A percentile compares a stretch with the other conserved stretches of the same genome.
Evolutionary conservation across 2,329 filamentous ascomycete species (phyloP).

Genomic region (Fusarium avenaceum): DNA sequence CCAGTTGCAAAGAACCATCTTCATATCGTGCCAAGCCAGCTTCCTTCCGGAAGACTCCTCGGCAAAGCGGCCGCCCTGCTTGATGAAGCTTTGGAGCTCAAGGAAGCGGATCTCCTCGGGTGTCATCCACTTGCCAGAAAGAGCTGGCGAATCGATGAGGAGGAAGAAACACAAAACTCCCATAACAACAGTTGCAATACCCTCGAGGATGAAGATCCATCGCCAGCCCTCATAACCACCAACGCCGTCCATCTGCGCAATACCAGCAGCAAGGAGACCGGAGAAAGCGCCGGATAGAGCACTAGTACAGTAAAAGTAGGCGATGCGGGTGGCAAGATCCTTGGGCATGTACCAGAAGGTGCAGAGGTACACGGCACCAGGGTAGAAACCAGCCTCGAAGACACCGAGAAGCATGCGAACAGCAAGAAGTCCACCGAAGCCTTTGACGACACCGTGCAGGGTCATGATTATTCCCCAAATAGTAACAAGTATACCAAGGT

Average conservation of each 20-base stretch:
- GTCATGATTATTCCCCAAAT: conserved; percentile 65
- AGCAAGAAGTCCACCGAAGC: conserved; percentile 60
- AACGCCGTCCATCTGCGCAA: conserved; percentile 76
- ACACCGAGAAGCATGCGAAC: conserved; percentile 72
- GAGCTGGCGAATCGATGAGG: background rate
- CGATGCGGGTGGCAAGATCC: conserved; percentile 67
- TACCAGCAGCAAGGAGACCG: conserved; percentile 77
- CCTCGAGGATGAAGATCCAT: conserved; percentile 78
- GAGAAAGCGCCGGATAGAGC: conserved; percentile 83
- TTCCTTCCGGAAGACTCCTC: conserved; percentile 18
- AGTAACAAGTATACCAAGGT: conserved; percentile 82
- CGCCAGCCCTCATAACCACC: conserved; percentile 72
- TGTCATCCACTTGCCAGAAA: background rate
- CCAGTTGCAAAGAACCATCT: conserved; percentile 47
- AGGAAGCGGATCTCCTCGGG: background rate
- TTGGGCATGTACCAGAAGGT: conserved; percentile 70
- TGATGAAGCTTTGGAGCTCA: background rate
- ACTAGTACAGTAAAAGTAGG: conserved; percentile 85
- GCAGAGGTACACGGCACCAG: conserved; percentile 70
- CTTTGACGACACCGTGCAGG: conserved; percentile 65
- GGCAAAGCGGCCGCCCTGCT: conserved; percentile 1
- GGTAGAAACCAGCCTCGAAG: conserved; percentile 75
- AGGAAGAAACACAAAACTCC: conserved; percentile 73
- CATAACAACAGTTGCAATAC: conserved; percentile 76
- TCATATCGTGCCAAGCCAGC: conserved; percentile 45